Base-by-base conservation (phyloP, 176 grass and related monocot genomes). In the Neostapfia colusana region DNA sequence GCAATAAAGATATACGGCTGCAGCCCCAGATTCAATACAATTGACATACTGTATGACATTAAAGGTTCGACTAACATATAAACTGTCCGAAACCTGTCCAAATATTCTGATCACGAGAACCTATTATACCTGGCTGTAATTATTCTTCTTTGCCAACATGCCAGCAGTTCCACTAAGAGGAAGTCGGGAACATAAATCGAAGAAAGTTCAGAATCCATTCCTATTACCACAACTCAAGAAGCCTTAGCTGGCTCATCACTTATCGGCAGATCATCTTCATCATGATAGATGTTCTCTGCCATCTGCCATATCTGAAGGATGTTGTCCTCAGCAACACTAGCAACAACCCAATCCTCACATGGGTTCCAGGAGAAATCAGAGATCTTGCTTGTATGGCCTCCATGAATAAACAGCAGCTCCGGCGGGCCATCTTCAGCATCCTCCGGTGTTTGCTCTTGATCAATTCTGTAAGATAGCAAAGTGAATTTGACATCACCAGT, bases 291-390 rank as follows among this genome's bases (percentile, higher is more conserved):
- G 70, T 95, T 99, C 85, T 99, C 95, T 0, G 95, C 89, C 95
- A 99, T 99, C 70, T 99, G 95, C 95, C 95, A 99, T 81, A 99
- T 99, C 85, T 99, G 95, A 79, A 99, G 87, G 69, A 99, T 99
- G 85, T 99, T 99, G 72, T 99, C 92, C 79, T 99, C 91, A 2
- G 91, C 95, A 2, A 99, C 95, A 15, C 95, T 95, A 24, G 91
- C 86, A 46, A 99, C 23, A 55, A 99, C 87, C 95, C 95, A 99
- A 49, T 99, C 95, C 85, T 99, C 95, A 0, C 89, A 90, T 1
- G 89, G 92, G 72, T 95, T 99, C 95, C 95, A 99, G 37, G 95
- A 92, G 64, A 99, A 99, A 78, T 99, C 95, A 0, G 95, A 95
- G 71, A 99, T 99, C 81, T 95, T 99, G 91, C 95, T 99, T 17